Percentiles rank a stretch among this genome's conserved stretches.
Conservation (phyloP, 176 grass and related monocot species). For the Urochloa ruziziensis region DNA sequence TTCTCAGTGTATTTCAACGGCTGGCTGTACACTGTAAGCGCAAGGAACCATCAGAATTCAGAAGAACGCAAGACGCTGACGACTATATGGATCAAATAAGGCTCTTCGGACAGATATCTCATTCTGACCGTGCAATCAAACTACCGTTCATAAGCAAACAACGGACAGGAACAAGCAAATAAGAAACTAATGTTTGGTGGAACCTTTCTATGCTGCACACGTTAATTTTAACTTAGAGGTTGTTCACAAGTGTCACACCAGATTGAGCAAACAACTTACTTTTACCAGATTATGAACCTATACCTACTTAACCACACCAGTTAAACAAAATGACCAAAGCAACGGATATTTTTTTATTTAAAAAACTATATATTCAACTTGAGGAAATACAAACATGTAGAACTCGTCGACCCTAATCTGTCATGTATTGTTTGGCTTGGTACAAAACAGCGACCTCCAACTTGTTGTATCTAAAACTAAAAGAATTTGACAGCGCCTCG, state of each 20-base stretch:
- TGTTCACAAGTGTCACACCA: background rate
- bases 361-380: background rate
- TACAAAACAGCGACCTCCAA: too few relatives aligned
- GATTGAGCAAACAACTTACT: background rate
- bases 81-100: constrained; percentile 13
- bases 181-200: background rate
- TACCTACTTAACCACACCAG: background rate
- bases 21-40: background rate
- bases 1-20: background rate
- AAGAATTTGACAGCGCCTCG: too few relatives aligned
- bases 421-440: background rate
- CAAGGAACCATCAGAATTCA: background rate
- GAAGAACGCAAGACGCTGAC: background rate
- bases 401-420: background rate
- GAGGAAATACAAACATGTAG: background rate
- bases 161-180: background rate
- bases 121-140: background rate
- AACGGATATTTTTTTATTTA: background rate
- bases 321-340: background rate
- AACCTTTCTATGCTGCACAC: background rate
- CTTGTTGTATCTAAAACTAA: too few relatives aligned
- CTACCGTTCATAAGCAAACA: background rate
- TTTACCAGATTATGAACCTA: background rate
- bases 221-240: background rate
- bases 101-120: background rate